Conservation (phyloP, 805 yeast genomes). For the Hanseniaspora guilliermondii region DNA sequence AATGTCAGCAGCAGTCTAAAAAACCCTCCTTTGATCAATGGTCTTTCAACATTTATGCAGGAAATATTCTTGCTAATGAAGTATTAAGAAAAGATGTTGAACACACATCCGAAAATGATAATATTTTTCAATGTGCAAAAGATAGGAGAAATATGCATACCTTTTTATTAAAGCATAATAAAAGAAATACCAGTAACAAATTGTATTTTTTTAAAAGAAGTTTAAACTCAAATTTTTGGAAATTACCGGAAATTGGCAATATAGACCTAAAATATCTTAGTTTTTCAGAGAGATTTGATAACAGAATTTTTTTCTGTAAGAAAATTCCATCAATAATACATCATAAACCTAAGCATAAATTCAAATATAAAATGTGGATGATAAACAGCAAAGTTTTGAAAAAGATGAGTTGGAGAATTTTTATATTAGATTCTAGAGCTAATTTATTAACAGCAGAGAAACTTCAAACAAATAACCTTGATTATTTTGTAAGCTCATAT, state of each 20-base stretch:
- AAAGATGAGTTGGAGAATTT: not conserved
- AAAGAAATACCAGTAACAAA: too few species aligned
- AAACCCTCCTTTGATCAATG: too few species aligned
- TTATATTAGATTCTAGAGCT: not conserved
- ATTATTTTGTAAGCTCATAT: not conserved
- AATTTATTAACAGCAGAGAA: not conserved
- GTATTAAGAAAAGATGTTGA: too few species aligned
- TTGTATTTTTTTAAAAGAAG: too few species aligned
- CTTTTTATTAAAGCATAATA: too few species aligned
- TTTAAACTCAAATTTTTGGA: not conserved
- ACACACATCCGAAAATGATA: too few species aligned
- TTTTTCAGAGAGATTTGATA: not conserved
- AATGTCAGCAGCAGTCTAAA: not conserved
- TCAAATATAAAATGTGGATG: not conserved
- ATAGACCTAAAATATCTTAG: not conserved
- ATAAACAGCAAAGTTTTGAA: not conserved
- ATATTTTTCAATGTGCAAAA: too few species aligned
- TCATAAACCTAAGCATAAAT: not conserved
- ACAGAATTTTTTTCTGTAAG: not conserved
- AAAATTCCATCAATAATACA: not conserved
- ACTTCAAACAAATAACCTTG: not conserved
- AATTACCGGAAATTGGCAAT: not conserved
- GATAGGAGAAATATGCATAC: too few species aligned
- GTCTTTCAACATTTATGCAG: too few species aligned
- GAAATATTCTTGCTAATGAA: too few species aligned